Evolutionary conservation across 2,329 filamentous ascomycete genomes (phyloP), one percentile per base, ranked within the genome.

Genomic region (Fusarium praegraminearum): DNA sequence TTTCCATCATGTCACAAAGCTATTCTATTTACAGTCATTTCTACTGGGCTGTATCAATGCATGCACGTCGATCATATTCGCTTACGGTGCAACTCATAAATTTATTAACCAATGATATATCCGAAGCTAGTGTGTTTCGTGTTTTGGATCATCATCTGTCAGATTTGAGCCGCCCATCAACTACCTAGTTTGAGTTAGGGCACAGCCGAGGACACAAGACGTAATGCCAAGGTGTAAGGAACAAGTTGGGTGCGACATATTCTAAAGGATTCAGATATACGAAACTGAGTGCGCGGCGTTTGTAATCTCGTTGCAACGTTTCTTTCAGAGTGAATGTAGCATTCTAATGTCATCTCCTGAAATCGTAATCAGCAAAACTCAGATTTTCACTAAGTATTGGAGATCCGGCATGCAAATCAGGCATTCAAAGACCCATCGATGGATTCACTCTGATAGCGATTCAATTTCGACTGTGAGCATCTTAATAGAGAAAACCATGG

Each of bases 141-240:
- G 28, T 58, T 36, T 9, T 5, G 6, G 41, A 28, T 24, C 13
- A 47, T 58, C 33, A 35, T 57, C 32, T 41, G 33, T 58, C 57
- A 47, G 35, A 49, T 60, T 10, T 60, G 22, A 57, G 32, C 43
- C 22, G 35, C 15, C 15, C 22, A 22, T 18, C 35, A 58, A 18
- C 43, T 7, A 40, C 28, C 28, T 26, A 18, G 16, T 40, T 20
- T 26, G 41, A 43, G 22, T 43, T 43, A 26, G 41, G 41, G 24
- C 16, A 43, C 5, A 43, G 22, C 41, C 41, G 22, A 43, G 15
- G 4, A 22, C 41, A 43, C 16, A 18, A 18, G 22, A 26, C 22
- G 11, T 8, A 1, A 11, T 7, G 41, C 41, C 41, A 26, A 43
- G 22, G 24, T 4, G 10, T 4, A 16, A 43, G 16, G 22, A 16